These are phyloP conservation scores for Rauvolfia tetraphylla DNA, from an alignment of 257 asterid genomes.

Conservation along the genomic window DNA sequence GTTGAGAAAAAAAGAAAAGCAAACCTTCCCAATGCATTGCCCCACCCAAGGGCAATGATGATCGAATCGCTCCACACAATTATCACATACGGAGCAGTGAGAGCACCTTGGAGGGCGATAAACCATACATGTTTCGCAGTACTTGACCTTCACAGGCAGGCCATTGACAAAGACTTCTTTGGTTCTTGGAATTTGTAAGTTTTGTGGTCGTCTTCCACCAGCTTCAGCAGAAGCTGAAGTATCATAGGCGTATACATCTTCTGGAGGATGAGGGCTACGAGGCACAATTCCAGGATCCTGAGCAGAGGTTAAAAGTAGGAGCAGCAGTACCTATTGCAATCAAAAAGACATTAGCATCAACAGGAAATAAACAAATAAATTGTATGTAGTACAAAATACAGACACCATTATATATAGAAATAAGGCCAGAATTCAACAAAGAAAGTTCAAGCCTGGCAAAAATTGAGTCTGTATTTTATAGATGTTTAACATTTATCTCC, in stretches of 20 bases:
- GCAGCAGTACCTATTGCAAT: conserved; percentile 26
- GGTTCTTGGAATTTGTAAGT: conserved; percentile 34
- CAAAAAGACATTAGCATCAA: conserved; percentile 10
- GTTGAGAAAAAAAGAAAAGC: not conserved
- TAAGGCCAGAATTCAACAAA: not conserved
- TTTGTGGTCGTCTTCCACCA: conserved; percentile 20
- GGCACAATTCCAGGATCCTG: conserved; percentile 84
- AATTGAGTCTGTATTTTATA: not conserved
- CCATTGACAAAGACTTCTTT: conserved; percentile 63
- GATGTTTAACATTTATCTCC: not conserved
- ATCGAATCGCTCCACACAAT: conserved; percentile 81
- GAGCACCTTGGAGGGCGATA: conserved; percentile 87
- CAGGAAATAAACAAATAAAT: not conserved
- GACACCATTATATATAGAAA: not conserved
- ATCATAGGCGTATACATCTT: conserved; percentile 29
- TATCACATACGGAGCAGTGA: conserved; percentile 75
- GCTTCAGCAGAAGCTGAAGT: conserved; percentile 29
- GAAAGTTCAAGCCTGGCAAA: not conserved
- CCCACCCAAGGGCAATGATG: conserved; percentile 95
- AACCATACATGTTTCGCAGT: conserved; percentile 72
- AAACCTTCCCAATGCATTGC: conserved; percentile 79
- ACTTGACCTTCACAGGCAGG: conserved; percentile 54
- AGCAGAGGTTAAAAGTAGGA: conserved; percentile 62
- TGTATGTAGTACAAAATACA: not conserved
- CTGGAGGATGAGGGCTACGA: conserved; percentile 54